These are phyloP conservation scores for Diaporthe citri DNA, from an alignment of 2,329 filamentous ascomycete genomes.

Conservation along the genomic window DNA sequence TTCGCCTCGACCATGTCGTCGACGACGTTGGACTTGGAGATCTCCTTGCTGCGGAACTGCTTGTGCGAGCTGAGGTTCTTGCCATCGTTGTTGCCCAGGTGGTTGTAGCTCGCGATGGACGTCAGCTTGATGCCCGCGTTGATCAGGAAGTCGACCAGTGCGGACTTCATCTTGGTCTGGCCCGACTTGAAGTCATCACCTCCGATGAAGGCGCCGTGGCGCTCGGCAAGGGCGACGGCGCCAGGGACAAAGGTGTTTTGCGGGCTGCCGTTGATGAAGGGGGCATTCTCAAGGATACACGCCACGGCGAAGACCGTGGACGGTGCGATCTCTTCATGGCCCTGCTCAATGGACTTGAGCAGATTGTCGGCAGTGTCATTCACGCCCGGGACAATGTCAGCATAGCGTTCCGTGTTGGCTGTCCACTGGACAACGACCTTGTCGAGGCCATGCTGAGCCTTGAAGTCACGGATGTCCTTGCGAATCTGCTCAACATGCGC, in stretches of 20 bases:
- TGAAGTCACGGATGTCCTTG: conserved; percentile 94
- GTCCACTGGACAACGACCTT: conserved; percentile 99
- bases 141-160: conserved; percentile 98
- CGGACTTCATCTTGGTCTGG: conserved; percentile 99
- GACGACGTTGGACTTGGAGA: conserved; percentile 98
- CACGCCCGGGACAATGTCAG: conserved; percentile 87
- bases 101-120: conserved; percentile 98
- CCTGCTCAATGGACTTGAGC: conserved; percentile 85
- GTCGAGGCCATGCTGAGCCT: conserved; percentile 84
- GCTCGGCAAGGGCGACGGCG: conserved; percentile 88
- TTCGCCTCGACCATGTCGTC: conserved; percentile 99
- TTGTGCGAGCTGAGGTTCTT: conserved; percentile 98
- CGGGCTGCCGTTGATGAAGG: conserved; percentile 99
- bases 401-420: conserved; percentile 97
- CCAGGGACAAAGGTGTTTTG: conserved; percentile 99
- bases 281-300: conserved; percentile 87
- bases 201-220: conserved; percentile 90
- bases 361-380: conserved; percentile 98
- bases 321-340: conserved; percentile 92
- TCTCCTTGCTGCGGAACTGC: conserved; percentile 99
- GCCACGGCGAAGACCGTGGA: conserved; percentile 97
- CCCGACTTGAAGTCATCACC: conserved; percentile 99
- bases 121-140: conserved; percentile 98
- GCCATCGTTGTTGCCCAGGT: conserved; percentile 99
- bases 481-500: conserved; percentile 94